These are phyloP conservation scores for Penicillium nucicola DNA, from an alignment of 495 filamentous ascomycete species.

Conservation along the genomic window DNA sequence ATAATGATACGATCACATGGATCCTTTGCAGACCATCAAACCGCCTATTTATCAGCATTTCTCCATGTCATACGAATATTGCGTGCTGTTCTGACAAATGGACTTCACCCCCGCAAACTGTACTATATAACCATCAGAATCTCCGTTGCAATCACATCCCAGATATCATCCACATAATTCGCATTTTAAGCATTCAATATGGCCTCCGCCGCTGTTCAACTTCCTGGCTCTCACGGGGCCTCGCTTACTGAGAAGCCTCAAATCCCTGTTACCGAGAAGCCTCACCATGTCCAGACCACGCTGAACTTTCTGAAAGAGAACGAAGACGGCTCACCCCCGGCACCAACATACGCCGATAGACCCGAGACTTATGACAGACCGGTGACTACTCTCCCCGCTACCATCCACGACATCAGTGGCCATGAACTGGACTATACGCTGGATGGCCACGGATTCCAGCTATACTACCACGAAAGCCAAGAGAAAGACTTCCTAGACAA, in stretches of 20 bases:
- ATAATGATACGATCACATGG: slow-evolving; percentile 2
- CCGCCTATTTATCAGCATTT: slow-evolving; percentile 26
- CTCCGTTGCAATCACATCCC: neutral
- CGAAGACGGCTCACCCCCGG: slow-evolving; percentile 55
- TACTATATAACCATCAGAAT: slow-evolving; percentile 9
- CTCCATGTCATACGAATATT: slow-evolving; percentile 24
- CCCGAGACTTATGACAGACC: slow-evolving; percentile 53
- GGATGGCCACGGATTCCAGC: slow-evolving; percentile 50
- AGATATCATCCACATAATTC: neutral
- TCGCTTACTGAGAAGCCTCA: slow-evolving; percentile 15
- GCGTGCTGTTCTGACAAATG: slow-evolving; percentile 39
- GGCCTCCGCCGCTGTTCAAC: slow-evolving; percentile 43
- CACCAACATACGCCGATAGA: slow-evolving; percentile 43
- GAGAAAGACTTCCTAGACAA: slow-evolving; percentile 59
- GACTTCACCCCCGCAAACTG: slow-evolving; percentile 14
- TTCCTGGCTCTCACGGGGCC: slow-evolving; percentile 10
- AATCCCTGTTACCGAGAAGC: slow-evolving; percentile 18
- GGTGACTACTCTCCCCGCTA: slow-evolving; percentile 22
- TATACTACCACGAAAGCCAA: slow-evolving; percentile 42
- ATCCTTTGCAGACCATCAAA: too few species aligned
- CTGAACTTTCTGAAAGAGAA: slow-evolving; percentile 60
- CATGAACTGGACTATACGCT: slow-evolving; percentile 48
- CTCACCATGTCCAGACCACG: slow-evolving; percentile 50
- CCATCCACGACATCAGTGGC: slow-evolving; percentile 47
- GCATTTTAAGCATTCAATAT: slow-evolving; percentile 7